These are phyloP conservation scores for Vitis amurensis DNA, from an alignment of 164 flowering plant genomes.

Conservation along the genomic window DNA sequence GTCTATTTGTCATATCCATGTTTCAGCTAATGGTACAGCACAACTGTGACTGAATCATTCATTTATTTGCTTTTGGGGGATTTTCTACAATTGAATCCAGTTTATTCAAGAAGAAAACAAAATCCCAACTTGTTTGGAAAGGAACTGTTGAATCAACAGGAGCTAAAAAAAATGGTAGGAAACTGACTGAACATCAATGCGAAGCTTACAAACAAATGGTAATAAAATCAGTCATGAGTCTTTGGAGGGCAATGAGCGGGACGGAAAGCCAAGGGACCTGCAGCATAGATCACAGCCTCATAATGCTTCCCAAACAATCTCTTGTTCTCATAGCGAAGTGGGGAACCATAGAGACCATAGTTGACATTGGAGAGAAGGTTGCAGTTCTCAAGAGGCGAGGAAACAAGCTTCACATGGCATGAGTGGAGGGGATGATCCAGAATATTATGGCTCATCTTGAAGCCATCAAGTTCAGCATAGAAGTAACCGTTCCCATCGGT, in stretches of 20 bases:
- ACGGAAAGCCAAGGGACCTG: slow-evolving; percentile 84
- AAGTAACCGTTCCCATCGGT: slow-evolving; percentile 66
- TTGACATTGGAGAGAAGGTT: slow-evolving; percentile 64
- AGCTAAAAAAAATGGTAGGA: neutral
- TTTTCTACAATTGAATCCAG: no score
- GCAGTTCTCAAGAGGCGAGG: slow-evolving; percentile 66
- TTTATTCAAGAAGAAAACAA: no score
- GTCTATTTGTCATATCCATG: no score
- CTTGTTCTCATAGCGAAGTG: slow-evolving; percentile 66
- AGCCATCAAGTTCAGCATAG: slow-evolving; percentile 61
- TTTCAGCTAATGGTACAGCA: no score
- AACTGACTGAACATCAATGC: neutral
- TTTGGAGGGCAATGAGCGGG: slow-evolving; percentile 52
- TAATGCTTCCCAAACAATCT: slow-evolving; percentile 31
- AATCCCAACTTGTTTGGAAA: no score
- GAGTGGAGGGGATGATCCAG: slow-evolving; percentile 81
- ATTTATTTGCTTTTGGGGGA: no score
- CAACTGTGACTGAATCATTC: no score
- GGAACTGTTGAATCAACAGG: neutral
- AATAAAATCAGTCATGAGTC: slow-evolving; percentile 14
- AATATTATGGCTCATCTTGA: slow-evolving; percentile 41
- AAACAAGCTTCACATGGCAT: slow-evolving; percentile 65
- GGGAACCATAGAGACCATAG: slow-evolving; percentile 60
- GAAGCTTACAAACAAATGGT: neutral
- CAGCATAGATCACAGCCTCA: slow-evolving; percentile 67